phyloP scores from a whole-genome alignment of 2,329 filamentous ascomycete genomes.

The Cercospora berteroae region DNA sequence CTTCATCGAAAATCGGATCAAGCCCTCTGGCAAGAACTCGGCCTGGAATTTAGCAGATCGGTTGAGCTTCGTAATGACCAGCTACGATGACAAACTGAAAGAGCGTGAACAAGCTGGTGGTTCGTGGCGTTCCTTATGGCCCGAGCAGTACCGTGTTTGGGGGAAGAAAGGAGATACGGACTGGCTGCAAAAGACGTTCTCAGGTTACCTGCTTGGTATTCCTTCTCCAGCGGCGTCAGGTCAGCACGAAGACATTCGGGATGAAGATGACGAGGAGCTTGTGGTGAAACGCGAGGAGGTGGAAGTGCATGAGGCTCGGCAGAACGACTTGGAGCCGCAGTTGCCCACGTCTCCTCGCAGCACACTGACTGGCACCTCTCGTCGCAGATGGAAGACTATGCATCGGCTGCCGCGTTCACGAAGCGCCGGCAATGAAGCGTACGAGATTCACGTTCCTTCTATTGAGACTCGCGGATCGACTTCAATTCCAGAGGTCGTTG shows the following conservation, averaged over 20 bases:
- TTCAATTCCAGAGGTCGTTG: not conserved
- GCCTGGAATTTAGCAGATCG: not conserved
- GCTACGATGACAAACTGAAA: not conserved
- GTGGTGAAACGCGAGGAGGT: not conserved
- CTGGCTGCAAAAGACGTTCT: constrained; percentile 10
- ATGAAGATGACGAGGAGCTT: constrained; percentile 12
- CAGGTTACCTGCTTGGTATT: not conserved
- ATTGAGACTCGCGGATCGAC: not conserved
- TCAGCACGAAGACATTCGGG: not conserved
- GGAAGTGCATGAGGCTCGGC: not conserved
- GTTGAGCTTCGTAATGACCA: not conserved
- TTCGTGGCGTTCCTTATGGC: constrained; percentile 1
- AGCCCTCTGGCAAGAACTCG: not conserved
- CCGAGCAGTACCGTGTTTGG: not conserved
- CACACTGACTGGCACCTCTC: not conserved
- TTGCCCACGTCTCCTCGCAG: not conserved
- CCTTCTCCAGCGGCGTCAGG: not conserved
- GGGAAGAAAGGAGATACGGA: not conserved
- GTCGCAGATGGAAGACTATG: not conserved
- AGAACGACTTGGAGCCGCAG: not conserved
- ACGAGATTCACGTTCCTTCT: not conserved
- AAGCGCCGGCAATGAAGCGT: not conserved
- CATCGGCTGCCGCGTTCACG: not conserved
- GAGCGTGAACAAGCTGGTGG: not conserved
- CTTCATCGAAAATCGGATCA: not conserved